Base-by-base conservation (phyloP, 257 asterid genomes). In the Cynanchum wilfordii region DNA sequence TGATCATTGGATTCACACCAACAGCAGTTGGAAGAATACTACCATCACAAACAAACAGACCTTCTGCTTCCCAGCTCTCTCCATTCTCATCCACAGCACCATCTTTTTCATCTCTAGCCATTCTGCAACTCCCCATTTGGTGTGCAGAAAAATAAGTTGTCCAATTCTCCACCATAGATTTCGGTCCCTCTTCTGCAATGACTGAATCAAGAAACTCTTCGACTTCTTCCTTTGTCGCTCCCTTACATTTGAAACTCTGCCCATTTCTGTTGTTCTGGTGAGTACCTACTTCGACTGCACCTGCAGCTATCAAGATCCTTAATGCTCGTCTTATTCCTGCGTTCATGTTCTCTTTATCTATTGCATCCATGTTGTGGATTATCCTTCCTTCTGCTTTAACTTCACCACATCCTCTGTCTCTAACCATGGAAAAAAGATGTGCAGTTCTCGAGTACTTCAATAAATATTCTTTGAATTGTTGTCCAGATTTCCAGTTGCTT, bases 1-100 rank as follows among this genome's bases (percentile, higher is more conserved):
- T 94, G 79, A 94, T 88, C 98, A 94, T 91, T 7, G 98, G 97
- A 84, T 94, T 94, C 1, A 94, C 91, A 15, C 98, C 98, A 68
- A 91, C 81, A 2, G 98, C 96, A 1, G 84, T 72, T 0, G 98
- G 98, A 16, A 94, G 83, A 73, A 91, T 87, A 73, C 98, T 91
- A 4, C 85, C 96, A 81, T 94, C 98, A 67, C 93, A 87, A 38
- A 94, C 98, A 74, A 83, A 91, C 30, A 91, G 60, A 13, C 97
- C 96, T 13, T 84, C 72, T 2, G 91, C 98, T 70, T 93, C 98
- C 97, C 97, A 93, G 59, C 91, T 88, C 88, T 93, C 96, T 4
- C 98, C 98, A 60, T 88, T 89, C 59, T 76, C 89, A 72, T 93
- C 97, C 16, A 93, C 96, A 0, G 91, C 97, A 0, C 97, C 88